A percentile compares a stretch with the other conserved stretches of the same genome.
Evolutionary conservation across 2,329 filamentous ascomycete genomes (phyloP).

Genomic region (Fusarium newnesense): DNA sequence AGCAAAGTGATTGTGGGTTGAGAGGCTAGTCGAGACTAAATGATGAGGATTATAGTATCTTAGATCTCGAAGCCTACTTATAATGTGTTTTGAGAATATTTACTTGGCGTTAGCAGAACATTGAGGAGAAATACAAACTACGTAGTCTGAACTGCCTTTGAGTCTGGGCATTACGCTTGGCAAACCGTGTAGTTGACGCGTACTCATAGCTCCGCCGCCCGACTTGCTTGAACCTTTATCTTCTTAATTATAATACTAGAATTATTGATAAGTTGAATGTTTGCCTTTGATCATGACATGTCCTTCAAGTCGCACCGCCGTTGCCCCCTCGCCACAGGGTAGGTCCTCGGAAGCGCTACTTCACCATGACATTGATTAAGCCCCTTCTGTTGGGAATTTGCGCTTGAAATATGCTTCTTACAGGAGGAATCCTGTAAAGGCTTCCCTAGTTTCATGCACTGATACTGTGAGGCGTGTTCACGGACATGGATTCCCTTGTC

Average conservation of each 20-base stretch:
- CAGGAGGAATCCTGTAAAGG: not conserved
- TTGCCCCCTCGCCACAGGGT: not conserved
- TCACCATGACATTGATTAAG: not conserved
- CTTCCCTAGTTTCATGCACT: not conserved
- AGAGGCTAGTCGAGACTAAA: no score
- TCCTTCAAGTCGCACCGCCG: not conserved
- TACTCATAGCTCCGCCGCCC: not conserved
- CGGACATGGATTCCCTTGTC: not conserved
- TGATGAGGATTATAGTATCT: no score
- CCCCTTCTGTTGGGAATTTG: fast-evolving
- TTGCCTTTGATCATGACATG: no score
- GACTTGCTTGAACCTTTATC: no score
- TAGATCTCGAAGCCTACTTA: no score
- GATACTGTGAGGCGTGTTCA: not conserved
- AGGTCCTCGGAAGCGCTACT: not conserved
- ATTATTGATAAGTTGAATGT: no score
- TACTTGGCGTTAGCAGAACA: not conserved
- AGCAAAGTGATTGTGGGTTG: not conserved
- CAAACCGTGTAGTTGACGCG: no score
- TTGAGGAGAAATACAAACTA: fast-evolving
- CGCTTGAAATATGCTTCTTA: not conserved
- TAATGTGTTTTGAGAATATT: not conserved
- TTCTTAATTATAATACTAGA: no score
- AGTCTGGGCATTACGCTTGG: no score
- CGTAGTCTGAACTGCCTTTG: not conserved